phyloP scores from a whole-genome alignment of 169 alveolate genomes.

The Plasmodium fragile region DNA sequence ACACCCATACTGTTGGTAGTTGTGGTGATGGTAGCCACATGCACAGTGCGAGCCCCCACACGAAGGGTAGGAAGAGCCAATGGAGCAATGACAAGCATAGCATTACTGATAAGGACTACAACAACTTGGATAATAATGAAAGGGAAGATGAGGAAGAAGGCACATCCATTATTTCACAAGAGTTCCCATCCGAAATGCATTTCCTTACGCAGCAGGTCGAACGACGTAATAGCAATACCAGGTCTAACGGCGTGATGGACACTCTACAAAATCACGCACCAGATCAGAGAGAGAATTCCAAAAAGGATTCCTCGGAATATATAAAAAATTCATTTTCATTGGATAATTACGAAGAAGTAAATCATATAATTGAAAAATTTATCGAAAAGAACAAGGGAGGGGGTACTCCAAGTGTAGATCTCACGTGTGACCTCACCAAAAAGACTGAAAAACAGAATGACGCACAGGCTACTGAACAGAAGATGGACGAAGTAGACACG shows the following conservation, averaged over 20 bases:
- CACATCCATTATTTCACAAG: background rate
- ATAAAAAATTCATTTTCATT: background rate
- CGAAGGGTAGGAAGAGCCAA: background rate
- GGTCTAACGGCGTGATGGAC: background rate
- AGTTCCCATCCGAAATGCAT: background rate
- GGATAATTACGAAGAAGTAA: conserved; percentile 36
- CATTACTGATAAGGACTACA: background rate
- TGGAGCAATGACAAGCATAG: background rate
- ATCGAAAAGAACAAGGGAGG: conserved; percentile 21
- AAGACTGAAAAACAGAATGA: background rate
- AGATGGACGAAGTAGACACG: background rate
- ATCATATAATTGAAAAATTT: conserved; percentile 56
- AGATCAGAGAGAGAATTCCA: background rate
- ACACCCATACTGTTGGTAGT: background rate
- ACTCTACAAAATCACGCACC: background rate
- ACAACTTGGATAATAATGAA: background rate
- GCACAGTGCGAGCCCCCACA: background rate
- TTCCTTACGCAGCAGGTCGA: background rate
- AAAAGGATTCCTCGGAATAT: background rate
- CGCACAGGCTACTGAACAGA: background rate
- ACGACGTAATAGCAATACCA: background rate
- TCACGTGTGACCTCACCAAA: background rate
- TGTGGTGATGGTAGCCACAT: background rate
- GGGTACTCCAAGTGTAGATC: background rate
- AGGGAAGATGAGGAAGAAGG: background rate